These are phyloP conservation scores for Lizonia empirigonia DNA, from an alignment of 2,329 filamentous ascomycete species.

Conservation along the genomic window DNA sequence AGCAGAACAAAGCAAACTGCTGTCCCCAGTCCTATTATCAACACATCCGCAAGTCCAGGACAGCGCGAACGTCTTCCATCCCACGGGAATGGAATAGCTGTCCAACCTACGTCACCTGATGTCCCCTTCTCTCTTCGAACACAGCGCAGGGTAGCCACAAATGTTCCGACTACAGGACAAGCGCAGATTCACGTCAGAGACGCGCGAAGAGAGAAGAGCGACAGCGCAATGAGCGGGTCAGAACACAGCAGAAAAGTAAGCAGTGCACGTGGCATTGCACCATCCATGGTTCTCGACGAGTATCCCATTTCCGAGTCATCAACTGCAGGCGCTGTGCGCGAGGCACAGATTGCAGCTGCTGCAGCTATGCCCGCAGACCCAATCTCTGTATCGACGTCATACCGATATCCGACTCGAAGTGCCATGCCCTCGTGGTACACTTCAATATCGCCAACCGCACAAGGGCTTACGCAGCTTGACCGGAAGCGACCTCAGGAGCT, in stretches of 20 bases:
- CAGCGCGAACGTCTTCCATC: background rate
- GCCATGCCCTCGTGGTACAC: conserved; percentile 24
- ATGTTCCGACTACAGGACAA: background rate
- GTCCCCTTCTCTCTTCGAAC: background rate
- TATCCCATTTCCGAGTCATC: conserved; percentile 7
- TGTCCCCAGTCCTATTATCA: background rate
- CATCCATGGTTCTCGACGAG: background rate
- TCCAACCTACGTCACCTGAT: background rate
- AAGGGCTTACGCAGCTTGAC: conserved; percentile 4
- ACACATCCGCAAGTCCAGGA: background rate
- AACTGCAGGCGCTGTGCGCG: background rate
- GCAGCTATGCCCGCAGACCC: background rate
- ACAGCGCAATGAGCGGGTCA: background rate
- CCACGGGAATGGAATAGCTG: background rate
- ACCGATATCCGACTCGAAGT: background rate
- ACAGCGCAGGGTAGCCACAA: background rate
- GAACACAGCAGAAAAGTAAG: background rate
- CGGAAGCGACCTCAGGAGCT: conserved; percentile 24
- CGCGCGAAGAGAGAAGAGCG: background rate
- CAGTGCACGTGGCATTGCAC: background rate
- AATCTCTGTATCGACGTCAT: background rate
- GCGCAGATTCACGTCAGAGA: background rate
- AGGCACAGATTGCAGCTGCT: background rate
- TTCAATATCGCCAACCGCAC: conserved; percentile 5
- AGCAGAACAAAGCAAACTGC: background rate